Base-by-base conservation (phyloP, 1,284 basidiomycete genomes). In the Fomitiporia mediterranea region DNA sequence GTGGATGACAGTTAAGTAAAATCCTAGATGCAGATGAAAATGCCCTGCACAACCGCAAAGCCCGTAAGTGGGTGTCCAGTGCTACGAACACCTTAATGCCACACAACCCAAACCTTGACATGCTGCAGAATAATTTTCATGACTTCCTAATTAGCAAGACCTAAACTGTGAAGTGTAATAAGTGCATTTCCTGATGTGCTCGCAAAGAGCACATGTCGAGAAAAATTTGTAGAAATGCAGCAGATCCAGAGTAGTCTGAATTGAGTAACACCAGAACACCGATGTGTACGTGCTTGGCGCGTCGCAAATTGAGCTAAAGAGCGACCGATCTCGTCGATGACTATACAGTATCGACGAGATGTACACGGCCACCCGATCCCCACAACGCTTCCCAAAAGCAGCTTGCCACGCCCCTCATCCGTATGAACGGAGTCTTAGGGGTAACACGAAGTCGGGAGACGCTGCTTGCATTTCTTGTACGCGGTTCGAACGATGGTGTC, bases 401-500 rank as follows among this genome's bases (percentile, higher is more conserved):
- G 25, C 52, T n/a, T n/a, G n/a, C n/a, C n/a, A n/a, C n/a, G n/a
- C n/a, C n/a, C n/a, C n/a, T n/a, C n/a, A n/a, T n/a, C n/a, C n/a
- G n/a, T n/a, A n/a, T n/a, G n/a, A n/a, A n/a, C 13, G 39, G 9
- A 40, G 17, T 17, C 13, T 40, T 17, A 8, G 39, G 39, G 8
- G 39, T 40, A 17, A 15, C 35, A 2, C 11, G 13, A 17, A 5
- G 35, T n/a, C 13, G 21, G 34, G 11, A 28, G 32, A 21, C 23
- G 25, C 21, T 4, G 32, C 7, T 15, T 38, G 27, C 27, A 6
- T 81, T 72, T 78, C 78, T 79, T 73, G 74, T 80, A 72, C 70
- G 73, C 70, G 74, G 72, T 70, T 71, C 72, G 66, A 71, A 69
- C 65, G 63, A 61, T 80, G 69, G 69, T 60, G 67, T 69, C 73